Percentiles rank a stretch among this genome's conserved stretches.
These are phyloP conservation scores for Mimosa pudica DNA, from an alignment of 306 rosid genomes.

Conservation along the genomic window DNA sequence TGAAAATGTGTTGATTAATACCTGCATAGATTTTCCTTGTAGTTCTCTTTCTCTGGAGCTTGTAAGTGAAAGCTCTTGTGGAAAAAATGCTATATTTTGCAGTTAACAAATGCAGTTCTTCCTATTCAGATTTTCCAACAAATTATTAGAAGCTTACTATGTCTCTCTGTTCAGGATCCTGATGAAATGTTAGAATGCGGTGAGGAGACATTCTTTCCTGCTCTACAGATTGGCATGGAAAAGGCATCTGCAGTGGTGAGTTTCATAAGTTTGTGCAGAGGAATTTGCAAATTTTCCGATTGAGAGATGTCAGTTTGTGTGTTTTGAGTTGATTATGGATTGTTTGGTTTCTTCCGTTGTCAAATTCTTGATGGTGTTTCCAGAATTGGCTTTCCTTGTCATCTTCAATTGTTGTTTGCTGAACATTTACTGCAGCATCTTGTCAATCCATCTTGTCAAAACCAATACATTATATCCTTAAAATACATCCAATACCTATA, in stretches of 20 bases:
- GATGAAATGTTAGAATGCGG: slow-evolving; percentile 71
- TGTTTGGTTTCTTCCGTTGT: slow-evolving; percentile 15
- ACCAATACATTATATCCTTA: too few relatives aligned
- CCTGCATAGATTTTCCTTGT: neutral
- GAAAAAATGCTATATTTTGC: neutral
- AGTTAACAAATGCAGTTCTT: slow-evolving; percentile 10
- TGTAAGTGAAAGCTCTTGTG: neutral
- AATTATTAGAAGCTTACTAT: slow-evolving; percentile 21
- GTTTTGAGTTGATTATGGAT: slow-evolving; percentile 23
- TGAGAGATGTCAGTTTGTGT: slow-evolving; percentile 27
- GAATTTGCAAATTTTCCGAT: slow-evolving; percentile 27
- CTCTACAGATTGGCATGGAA: slow-evolving; percentile 69
- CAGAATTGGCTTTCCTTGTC: slow-evolving; percentile 8
- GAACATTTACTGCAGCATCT: slow-evolving; percentile 14
- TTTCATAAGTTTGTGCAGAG: slow-evolving; percentile 35
- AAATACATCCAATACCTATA: too few relatives aligned
- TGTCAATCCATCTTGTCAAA: neutral
- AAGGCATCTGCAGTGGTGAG: slow-evolving; percentile 82
- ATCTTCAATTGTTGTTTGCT: slow-evolving; percentile 14
- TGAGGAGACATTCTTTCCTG: slow-evolving; percentile 89
- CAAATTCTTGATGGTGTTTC: neutral
- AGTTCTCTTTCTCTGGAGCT: neutral
- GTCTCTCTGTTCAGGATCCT: slow-evolving; percentile 61
- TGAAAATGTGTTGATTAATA: neutral
- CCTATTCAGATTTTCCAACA: slow-evolving; percentile 17